Evolutionary conservation across 345 rosid genomes (phyloP).

Genomic region (Stellera chamaejasme): DNA sequence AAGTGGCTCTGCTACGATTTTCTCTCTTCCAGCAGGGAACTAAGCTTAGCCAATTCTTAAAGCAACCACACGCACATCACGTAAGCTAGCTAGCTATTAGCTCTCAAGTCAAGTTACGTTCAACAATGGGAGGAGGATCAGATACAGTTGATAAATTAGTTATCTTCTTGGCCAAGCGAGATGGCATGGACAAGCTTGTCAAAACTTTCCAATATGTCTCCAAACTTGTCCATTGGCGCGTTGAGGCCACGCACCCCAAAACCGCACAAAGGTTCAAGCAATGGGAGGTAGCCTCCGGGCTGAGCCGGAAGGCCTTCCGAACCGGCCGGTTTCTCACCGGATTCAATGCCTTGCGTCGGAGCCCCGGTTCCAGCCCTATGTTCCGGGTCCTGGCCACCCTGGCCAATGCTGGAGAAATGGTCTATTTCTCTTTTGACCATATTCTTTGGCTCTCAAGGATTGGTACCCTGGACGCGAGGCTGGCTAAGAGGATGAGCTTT

Average conservation of each 20-base stretch:
- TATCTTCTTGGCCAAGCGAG: conserved; percentile 84
- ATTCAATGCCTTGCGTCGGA: conserved; percentile 67
- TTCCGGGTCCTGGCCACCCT: conserved; percentile 48
- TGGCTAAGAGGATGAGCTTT: conserved; percentile 81
- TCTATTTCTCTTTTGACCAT: conserved; percentile 91
- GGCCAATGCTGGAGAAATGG: conserved; percentile 93
- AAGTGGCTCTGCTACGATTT: too few species aligned
- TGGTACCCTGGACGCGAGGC: conserved; percentile 55
- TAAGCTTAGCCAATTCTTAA: too few species aligned
- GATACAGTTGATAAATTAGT: conserved; percentile 91
- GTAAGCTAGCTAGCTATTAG: too few species aligned
- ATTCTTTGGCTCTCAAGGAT: conserved; percentile 91
- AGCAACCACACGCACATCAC: too few species aligned
- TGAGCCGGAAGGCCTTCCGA: conserved; percentile 89
- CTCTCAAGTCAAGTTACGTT: too few species aligned
- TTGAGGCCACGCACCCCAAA: conserved; percentile 42
- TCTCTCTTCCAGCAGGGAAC: too few species aligned
- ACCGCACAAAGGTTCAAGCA: conserved; percentile 61
- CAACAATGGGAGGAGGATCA: conserved; percentile 23
- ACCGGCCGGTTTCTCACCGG: conserved; percentile 93
- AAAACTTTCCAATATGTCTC: conserved; percentile 96
- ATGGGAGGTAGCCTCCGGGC: conserved; percentile 94
- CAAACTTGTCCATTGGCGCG: conserved; percentile 80
- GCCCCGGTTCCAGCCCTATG: conserved; percentile 46
- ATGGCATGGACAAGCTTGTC: conserved; percentile 97